These are phyloP conservation scores for Rhinocladiella similis DNA, from an alignment of 2,329 filamentous ascomycete genomes.

Conservation along the genomic window DNA sequence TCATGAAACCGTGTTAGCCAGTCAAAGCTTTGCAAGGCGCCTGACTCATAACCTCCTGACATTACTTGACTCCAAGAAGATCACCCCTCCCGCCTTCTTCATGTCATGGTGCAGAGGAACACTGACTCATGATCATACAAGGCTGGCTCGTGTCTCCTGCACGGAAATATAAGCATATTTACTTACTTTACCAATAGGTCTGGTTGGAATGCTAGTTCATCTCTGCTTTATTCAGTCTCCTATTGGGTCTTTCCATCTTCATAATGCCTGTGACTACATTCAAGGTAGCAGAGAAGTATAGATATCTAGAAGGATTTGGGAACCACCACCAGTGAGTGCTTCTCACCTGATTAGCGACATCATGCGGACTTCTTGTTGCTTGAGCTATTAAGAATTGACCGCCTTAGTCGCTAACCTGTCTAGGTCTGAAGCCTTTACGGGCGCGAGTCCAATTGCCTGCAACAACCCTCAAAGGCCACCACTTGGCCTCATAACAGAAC, in stretches of 20 bases:
- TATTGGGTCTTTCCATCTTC: neutral
- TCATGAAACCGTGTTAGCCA: too few relatives aligned
- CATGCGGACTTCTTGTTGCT: neutral
- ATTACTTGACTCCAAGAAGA: too few relatives aligned
- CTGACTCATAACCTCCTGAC: too few relatives aligned
- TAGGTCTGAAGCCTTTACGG: conserved; percentile 38
- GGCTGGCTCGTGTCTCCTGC: too few relatives aligned
- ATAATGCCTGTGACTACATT: conserved; percentile 18
- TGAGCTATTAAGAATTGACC: too few relatives aligned
- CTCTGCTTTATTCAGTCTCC: neutral
- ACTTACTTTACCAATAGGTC: too few relatives aligned
- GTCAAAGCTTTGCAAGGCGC: too few relatives aligned
- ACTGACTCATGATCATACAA: too few relatives aligned
- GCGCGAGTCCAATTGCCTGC: conserved; percentile 40
- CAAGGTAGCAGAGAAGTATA: conserved; percentile 17
- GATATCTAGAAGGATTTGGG: conserved; percentile 22
- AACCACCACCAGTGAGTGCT: conserved; percentile 21
- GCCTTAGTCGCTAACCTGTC: too few relatives aligned
- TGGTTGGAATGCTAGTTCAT: neutral
- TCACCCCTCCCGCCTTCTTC: too few relatives aligned
- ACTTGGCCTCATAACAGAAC: conserved; percentile 36
- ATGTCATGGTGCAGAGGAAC: too few relatives aligned
- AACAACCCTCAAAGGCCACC: conserved; percentile 40
- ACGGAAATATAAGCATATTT: too few relatives aligned
- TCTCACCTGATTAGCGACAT: neutral